Evolutionary conservation across 345 rosid species (phyloP), one percentile per base, ranked within the genome.

Genomic region (Aquilaria yunnanensis): DNA sequence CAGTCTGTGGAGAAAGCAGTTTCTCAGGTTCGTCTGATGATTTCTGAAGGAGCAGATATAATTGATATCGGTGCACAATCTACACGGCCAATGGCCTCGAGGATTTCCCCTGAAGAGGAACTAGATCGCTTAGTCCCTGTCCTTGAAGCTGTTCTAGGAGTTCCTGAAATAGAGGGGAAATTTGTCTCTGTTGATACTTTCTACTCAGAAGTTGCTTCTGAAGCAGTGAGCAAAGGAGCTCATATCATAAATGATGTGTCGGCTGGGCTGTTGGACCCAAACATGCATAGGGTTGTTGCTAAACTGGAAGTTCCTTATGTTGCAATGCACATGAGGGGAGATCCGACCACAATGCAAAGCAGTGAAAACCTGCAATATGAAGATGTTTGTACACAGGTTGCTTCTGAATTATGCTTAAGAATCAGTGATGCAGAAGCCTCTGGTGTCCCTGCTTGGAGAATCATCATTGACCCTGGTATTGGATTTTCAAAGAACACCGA

Each of bases 261-360:
- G 37, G 91, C 92, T 0, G 97, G 97, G 61, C 72, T 54, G 30
- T 64, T 94, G 68, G 99, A 94, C 49, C 68, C 77, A 5, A 74
- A 85, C 56, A 90, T 94, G 97, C 77, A 69, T 51, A 80, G 70
- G 60, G 85, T 80, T 66, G 81, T 94, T 47, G 82, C 90, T 13
- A 70, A 66, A 30, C 87, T 92, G 46, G 74, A 75, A 46, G 93
- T 83, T 72, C 96, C 96, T 59, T 90, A 86, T 48, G 75, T 90
- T 52, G 80, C 78, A 2, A 94, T 90, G 97, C 97, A 94, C 83
- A 93, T 90, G 99, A 88, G 97, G 73, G 99, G 92, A 57, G 89
- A 93, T 72, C 95, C 95, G 32, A 57, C 76, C 33, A 86, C 96
- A 41, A 90, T 90, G 96, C 99, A 94, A 72, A 85, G 68, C 64